Conservation (phyloP, 192 early-diverging fungal genomes). For the Phlyctochytrium planicorne region DNA sequence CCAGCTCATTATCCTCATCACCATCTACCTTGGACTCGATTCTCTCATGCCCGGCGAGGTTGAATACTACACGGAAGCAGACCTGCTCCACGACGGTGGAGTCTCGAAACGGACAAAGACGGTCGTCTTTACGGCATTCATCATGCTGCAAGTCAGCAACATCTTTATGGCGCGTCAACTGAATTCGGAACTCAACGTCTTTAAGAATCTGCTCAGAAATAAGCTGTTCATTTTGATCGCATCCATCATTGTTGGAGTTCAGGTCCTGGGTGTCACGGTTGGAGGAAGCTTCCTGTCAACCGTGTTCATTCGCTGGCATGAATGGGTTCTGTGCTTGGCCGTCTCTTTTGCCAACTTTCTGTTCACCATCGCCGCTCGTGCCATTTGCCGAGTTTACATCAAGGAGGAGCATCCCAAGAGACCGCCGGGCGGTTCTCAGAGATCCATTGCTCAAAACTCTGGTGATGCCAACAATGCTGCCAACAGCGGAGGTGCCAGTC, state of each 20-base stretch:
- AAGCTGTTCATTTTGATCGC: slow-evolving; percentile 47
- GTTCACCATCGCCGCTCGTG: slow-evolving; percentile 39
- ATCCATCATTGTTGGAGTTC: slow-evolving; percentile 42
- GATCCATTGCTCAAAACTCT: background rate
- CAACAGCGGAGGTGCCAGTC: background rate
- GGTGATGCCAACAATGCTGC: background rate
- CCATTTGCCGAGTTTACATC: slow-evolving; percentile 23
- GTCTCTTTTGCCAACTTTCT: slow-evolving; percentile 40
- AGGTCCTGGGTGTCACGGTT: slow-evolving; percentile 45
- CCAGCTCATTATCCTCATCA: slow-evolving; percentile 47
- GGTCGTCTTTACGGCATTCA: slow-evolving; percentile 55
- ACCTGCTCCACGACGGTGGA: slow-evolving; percentile 7
- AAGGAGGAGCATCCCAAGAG: slow-evolving; percentile 18
- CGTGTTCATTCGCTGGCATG: slow-evolving; percentile 25
- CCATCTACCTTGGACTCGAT: slow-evolving; percentile 41
- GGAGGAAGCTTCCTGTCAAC: slow-evolving; percentile 39
- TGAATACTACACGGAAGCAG: slow-evolving; percentile 5
- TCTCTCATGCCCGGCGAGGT: slow-evolving; percentile 26
- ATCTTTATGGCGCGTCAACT: slow-evolving; percentile 52
- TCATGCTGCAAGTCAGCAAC: slow-evolving; percentile 55
- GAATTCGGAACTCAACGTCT: slow-evolving; percentile 57
- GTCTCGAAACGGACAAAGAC: slow-evolving; percentile 36
- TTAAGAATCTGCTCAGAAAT: slow-evolving; percentile 47
- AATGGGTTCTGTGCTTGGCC: slow-evolving; percentile 49
- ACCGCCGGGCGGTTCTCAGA: background rate